Evolutionary conservation across 2,329 filamentous ascomycete species (phyloP), one percentile per base, ranked within the genome.

Genomic region (Fusarium miscanthi): DNA sequence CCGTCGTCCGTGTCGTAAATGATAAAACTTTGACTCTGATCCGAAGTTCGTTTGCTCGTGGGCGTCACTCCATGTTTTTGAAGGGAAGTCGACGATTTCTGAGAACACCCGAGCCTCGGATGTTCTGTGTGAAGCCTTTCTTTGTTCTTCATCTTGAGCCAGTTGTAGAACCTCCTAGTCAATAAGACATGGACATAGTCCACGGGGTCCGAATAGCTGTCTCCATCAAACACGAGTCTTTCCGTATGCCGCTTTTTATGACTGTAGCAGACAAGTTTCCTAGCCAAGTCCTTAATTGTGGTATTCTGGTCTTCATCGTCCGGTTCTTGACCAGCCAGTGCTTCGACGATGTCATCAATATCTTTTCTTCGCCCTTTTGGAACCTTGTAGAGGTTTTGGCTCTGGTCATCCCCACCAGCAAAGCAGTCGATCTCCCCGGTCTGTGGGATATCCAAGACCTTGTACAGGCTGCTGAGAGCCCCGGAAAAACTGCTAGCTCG

Each of bases 401-500:
- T 17, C n/a, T 25, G 17, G 19, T 19, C 17, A 23, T 27, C 40
- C 9, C 17, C 17, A 27, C 17, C 7, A 14, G 59, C 42, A 30
- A 73, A 27, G 40, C 69, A 70, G 3, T 12, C 3, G 8, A 58
- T 31, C 1, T 21, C 2, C 17, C 37, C 54, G 17, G 6, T 14
- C 8, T 23, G 30, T 7, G 59, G 30, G 23, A 69, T 49, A 16
- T 21, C 13, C 8, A 72, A 31, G 5, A 56, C 59, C 42, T 58
- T 11, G 14, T 65, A 66, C 12, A 72, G 69, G 19, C 64, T 58
- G 25, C 46, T 46, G 16, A 38, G 10, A 12, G 45, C 30, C 21
- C 17, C 30, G 16, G 25, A 1, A 5, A 46, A 9, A 12, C 16
- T 25, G 9, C 19, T 35, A 9, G 12, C 33, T 17, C n/a, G 7